These are phyloP conservation scores for Candida germanica DNA, from an alignment of 805 yeast genomes.

Conservation along the genomic window DNA sequence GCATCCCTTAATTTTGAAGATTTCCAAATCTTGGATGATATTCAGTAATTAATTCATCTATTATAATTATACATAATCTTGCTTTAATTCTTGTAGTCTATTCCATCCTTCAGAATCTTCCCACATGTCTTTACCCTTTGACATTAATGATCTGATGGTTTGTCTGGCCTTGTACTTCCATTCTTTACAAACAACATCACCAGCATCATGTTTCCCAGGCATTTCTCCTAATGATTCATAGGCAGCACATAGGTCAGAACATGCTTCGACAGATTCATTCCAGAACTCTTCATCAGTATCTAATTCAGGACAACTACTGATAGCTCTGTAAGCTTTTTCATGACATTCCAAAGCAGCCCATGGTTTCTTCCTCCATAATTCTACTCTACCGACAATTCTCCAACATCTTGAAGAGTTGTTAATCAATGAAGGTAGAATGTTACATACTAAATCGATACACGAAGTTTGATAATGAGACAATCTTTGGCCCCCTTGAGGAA, in stretches of 20 bases:
- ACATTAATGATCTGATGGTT: conserved; percentile 67
- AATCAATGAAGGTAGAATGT: conserved; percentile 62
- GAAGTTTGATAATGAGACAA: conserved; percentile 62
- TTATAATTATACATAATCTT: conserved; percentile 3
- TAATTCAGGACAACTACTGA: conserved; percentile 61
- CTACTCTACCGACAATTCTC: conserved; percentile 82
- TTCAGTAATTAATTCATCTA: conserved; percentile 1
- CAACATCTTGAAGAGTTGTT: conserved; percentile 69
- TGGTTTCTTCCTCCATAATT: conserved; percentile 81
- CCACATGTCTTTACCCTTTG: conserved; percentile 78
- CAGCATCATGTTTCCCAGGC: conserved; percentile 76
- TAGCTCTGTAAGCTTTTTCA: conserved; percentile 82
- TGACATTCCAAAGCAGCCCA: conserved; percentile 85
- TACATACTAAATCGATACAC: conserved; percentile 70
- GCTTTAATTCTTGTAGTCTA: conserved; percentile 51
- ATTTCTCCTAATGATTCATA: conserved; percentile 84
- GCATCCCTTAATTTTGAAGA: conserved; percentile 24
- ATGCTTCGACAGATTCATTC: conserved; percentile 76
- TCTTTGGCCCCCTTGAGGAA: conserved; percentile 37
- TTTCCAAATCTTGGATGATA: conserved; percentile 21
- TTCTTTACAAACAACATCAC: conserved; percentile 82
- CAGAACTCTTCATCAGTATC: conserved; percentile 60
- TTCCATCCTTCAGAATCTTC: conserved; percentile 79
- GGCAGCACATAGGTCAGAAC: conserved; percentile 77
- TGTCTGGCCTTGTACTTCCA: conserved; percentile 85